Evolutionary conservation across 257 asterid species (phyloP), one percentile per base, ranked within the genome.

Genomic region (Misopates orontium): DNA sequence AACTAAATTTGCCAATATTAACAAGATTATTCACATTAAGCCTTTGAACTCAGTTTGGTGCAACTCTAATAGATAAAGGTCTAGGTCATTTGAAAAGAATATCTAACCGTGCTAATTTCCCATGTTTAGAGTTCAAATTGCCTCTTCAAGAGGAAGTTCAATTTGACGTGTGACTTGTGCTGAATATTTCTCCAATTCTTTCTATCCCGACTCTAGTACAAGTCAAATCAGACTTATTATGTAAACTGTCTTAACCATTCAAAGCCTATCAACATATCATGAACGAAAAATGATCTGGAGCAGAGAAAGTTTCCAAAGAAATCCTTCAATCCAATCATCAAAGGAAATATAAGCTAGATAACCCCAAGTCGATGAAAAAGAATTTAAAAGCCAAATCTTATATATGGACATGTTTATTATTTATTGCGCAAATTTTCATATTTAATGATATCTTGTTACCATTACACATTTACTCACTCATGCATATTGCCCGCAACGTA

Each of bases 11-110:
- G 24, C n/a, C 14, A 56, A 67, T 56, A 42, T 20, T 22, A 48
- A 55, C 39, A 42, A 62, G 28, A 55, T 55, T 20, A 65, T 32
- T 55, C 55, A 42, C 52, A 41, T 52, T 16, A 56, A 50, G n/a
- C 56, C 60, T 54, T 60, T 20, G 67, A 62, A 67, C 66, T 19
- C 22, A 64, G 52, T 31, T n/a, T 18, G 36, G 55, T 56, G 41
- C 25, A 19, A 24, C 56, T 59, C 67, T 18, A 58, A 25, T 23
- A 23, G 16, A 16, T 32, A 25, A 41, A 8, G 4, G 14, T 51
- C 16, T 51, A 44, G 61, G 15, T 60, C 55, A 52, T 39, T 11
- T 24, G 41, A 36, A 15, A 25, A 64, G 49, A 40, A 50, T 69
- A 11, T 44, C 50, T 42, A 21, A 19, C 59, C 24, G 32, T 49